Base-by-base conservation (phyloP, 2,329 filamentous ascomycete genomes). In the Metarhizium humberi region DNA sequence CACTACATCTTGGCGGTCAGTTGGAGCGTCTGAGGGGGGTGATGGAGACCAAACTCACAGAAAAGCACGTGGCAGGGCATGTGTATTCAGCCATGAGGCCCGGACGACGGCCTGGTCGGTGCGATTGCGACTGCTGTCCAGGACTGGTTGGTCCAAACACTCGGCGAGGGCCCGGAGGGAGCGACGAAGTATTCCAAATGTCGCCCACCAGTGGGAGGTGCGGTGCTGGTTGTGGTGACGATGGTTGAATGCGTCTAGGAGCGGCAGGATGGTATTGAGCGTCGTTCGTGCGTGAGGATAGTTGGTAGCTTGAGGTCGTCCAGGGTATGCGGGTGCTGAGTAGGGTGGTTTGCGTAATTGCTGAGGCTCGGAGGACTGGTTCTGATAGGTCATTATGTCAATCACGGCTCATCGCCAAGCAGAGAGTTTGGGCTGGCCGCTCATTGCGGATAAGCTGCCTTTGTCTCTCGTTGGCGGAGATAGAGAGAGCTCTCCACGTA, bases 181-280 rank as follows among this genome's bases (percentile, higher is more conserved):
- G 50, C 88, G 86, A 40, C 89, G 84, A 60, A 96, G 78, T 60
- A 86, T 78, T 53, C 79, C 79, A 58, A 96, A 82, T 63, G 84
- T 81, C 16, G 73, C 67, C 83, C 88, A 97, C 92, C 92, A 99
- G 66, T 84, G 82, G 34, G 85, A 81, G 59, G 80, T 78, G 55
- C 85, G 85, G 70, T 97, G 92, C 73, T 97, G 92, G 73, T 96
- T 97, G 66, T 85, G 86, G 75, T 96, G 94, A 64, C 91, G 89
- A 67, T 90, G 85, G 70, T 86, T 82, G 63, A 95, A 81, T 61
- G 88, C 80, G 64, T 86, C 78, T 48, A 96, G 81, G 50, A 92
- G 72, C 51, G 79, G 68, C 32, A 74, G 62, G 32, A 77, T 65
- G 2, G 74, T 67, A 3, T 63, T 56, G 47, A 82, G 71, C 30